phyloP scores from a whole-genome alignment of 441 rosid species.

The California macrophylla region DNA sequence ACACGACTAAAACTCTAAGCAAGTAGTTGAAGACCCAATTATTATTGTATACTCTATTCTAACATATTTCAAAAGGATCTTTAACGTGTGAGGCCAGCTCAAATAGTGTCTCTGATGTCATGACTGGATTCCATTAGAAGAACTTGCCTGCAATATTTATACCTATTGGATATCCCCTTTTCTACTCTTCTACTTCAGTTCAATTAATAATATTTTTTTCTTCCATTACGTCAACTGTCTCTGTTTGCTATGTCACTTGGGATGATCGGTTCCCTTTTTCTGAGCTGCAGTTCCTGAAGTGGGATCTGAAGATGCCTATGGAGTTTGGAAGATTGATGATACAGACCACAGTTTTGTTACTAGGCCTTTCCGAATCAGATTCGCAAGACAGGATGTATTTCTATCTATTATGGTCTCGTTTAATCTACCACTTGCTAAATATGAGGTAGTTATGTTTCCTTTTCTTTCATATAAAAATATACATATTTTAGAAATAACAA shows the following conservation, averaged over 20 bases:
- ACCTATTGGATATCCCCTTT: not conserved
- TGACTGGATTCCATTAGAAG: not conserved
- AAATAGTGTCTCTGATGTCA: not conserved
- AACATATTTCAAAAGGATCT: not conserved
- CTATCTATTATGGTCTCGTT: conserved; percentile 72
- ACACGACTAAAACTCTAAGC: not conserved
- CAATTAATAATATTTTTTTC: not conserved
- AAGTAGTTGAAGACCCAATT: not conserved
- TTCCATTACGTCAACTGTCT: not conserved
- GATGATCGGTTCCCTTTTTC: conserved; percentile 1
- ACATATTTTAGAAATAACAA: not conserved
- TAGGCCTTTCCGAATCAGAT: conserved; percentile 75
- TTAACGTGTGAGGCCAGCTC: not conserved
- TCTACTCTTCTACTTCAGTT: not conserved
- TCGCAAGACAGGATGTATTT: conserved; percentile 76
- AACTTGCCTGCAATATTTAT: not conserved
- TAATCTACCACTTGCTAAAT: conserved; percentile 41
- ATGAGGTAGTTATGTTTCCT: conserved; percentile 41
- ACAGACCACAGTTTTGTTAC: conserved; percentile 73
- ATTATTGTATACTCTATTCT: too few relatives aligned
- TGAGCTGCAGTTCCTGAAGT: conserved; percentile 49
- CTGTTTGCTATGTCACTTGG: not conserved
- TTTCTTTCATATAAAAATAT: conserved; percentile 9
- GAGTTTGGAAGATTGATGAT: conserved; percentile 81
- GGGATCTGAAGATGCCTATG: conserved; percentile 41